A percentile compares a stretch with the other conserved stretches of the same genome.
phyloP scores from a whole-genome alignment of 345 rosid species.

The Zanthoxylum bungeanum region DNA sequence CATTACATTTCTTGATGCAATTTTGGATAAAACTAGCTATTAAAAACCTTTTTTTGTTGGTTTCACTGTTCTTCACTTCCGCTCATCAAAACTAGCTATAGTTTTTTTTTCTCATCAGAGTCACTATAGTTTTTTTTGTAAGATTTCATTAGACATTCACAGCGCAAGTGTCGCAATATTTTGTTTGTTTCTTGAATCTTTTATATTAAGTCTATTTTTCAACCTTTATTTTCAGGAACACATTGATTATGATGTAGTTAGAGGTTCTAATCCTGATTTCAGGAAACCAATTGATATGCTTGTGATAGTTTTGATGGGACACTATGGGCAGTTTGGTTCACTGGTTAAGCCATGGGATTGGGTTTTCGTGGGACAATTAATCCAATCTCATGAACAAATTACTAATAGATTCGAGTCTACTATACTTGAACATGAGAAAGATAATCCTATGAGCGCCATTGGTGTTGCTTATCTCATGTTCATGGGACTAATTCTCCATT shows the following conservation, averaged over 20 bases:
- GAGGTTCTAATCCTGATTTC: slow-evolving; percentile 70
- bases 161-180: background rate
- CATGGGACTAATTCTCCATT: background rate
- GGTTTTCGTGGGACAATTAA: background rate
- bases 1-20: slow-evolving; percentile 44
- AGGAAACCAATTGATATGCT: slow-evolving; percentile 48
- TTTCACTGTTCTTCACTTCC: background rate
- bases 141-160: background rate
- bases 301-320: background rate
- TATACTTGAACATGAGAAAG: too few species aligned
- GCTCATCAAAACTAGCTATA: background rate
- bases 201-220: slow-evolving; percentile 3
- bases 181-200: background rate
- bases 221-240: slow-evolving; percentile 59
- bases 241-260: slow-evolving; percentile 81
- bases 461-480: background rate
- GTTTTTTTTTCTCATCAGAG: background rate
- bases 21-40: background rate
- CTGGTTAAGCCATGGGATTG: too few species aligned
- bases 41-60: background rate
- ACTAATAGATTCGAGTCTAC: background rate
- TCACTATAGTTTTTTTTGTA: background rate
- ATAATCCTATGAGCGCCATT: too few species aligned
- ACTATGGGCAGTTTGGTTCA: too few species aligned
- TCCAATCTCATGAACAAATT: background rate